Evolutionary conservation across 1,284 basidiomycete species (phyloP).

Genomic region (Leccinum solheimii): DNA sequence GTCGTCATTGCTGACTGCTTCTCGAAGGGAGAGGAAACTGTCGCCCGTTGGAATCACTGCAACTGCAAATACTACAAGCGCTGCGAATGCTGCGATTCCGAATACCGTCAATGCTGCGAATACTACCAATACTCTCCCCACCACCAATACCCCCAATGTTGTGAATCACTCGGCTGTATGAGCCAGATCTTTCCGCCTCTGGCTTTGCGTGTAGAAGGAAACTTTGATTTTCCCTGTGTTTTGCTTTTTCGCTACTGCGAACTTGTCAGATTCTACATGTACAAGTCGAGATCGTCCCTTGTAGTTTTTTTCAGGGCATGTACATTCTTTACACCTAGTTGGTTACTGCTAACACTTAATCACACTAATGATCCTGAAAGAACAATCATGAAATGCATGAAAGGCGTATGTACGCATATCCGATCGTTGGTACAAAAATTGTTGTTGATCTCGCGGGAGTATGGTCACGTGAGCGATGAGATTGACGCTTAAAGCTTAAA

Average conservation of each 20-base stretch:
- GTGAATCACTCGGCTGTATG: neutral
- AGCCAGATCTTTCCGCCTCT: no score
- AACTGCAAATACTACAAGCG: neutral
- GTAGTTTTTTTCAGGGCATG: neutral
- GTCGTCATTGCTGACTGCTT: neutral
- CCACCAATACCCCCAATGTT: neutral
- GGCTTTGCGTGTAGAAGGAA: neutral
- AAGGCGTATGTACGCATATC: no score
- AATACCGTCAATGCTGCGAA: neutral
- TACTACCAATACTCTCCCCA: neutral
- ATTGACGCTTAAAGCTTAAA: constrained; percentile 10
- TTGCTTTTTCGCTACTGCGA: neutral
- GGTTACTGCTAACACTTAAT: neutral
- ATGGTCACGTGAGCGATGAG: constrained; percentile 29
- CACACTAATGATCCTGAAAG: neutral
- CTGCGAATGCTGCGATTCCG: neutral
- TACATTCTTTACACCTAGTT: neutral
- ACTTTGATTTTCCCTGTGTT: neutral
- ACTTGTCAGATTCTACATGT: neutral
- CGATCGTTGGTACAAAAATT: neutral
- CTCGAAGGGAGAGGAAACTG: constrained; percentile 23
- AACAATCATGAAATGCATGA: neutral
- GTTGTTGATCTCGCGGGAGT: neutral
- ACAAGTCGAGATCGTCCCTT: neutral
- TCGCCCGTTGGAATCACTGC: constrained; percentile 18